Conservation (phyloP, 345 rosid species). For the Salix koriyanagi region DNA sequence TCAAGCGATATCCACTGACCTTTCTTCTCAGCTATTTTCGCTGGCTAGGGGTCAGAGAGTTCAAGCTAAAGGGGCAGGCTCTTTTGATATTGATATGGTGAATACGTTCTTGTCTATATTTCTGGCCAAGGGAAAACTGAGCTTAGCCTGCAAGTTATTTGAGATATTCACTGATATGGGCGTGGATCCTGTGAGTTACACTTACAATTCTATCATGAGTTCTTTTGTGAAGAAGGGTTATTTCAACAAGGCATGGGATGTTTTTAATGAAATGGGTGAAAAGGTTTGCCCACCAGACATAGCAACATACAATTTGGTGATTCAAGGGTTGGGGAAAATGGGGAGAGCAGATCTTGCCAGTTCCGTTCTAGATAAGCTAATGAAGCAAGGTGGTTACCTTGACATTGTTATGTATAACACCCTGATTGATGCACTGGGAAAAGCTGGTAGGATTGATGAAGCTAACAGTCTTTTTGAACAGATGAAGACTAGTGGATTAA, state of each 20-base stretch:
- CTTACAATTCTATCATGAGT: conserved; percentile 82
- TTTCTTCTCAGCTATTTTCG: conserved; percentile 41
- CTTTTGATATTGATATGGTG: conserved; percentile 79
- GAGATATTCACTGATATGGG: conserved; percentile 70
- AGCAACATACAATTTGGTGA: conserved; percentile 77
- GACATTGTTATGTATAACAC: conserved; percentile 93
- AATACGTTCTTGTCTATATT: conserved; percentile 81
- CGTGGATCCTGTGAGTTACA: conserved; percentile 57
- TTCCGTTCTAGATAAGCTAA: conserved; percentile 58
- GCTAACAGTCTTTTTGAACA: conserved; percentile 65
- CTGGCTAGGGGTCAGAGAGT: conserved; percentile 57
- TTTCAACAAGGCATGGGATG: conserved; percentile 59
- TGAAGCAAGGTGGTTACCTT: conserved; percentile 74
- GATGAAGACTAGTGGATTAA: conserved; percentile 65
- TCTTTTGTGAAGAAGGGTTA: conserved; percentile 84
- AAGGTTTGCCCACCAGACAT: conserved; percentile 59
- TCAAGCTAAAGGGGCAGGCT: conserved; percentile 36
- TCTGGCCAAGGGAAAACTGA: conserved; percentile 77
- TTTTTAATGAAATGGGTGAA: conserved; percentile 68
- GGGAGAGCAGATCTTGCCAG: conserved; percentile 86
- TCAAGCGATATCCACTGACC: conserved; percentile 30
- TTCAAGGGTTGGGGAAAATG: conserved; percentile 82
- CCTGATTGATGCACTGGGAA: conserved; percentile 73
- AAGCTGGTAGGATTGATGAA: conserved; percentile 71
- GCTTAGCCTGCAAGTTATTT: conserved; percentile 83